Percentiles rank a stretch among this genome's conserved stretches.
These are phyloP conservation scores for Blumeriella jaapii DNA, from an alignment of 2,329 filamentous ascomycete species.

Conservation along the genomic window DNA sequence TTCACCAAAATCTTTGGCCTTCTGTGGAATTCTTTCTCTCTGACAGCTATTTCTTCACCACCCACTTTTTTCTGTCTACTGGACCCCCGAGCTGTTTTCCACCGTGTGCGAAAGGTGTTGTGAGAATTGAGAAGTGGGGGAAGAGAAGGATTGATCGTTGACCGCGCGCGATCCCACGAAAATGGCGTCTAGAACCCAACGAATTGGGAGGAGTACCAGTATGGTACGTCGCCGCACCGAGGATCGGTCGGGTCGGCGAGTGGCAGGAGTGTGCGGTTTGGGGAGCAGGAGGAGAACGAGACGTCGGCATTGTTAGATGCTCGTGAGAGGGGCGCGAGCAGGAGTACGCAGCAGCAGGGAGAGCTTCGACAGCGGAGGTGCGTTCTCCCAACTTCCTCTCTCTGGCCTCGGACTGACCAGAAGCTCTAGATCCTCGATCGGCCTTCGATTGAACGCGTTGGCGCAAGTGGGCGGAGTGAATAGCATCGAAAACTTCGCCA, in stretches of 20 bases:
- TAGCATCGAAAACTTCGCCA: constrained; percentile 85
- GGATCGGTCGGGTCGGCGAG: constrained; percentile 23
- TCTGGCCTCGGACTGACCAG: constrained; percentile 8
- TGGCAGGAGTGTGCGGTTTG: constrained; percentile 24
- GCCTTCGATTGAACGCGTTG: constrained; percentile 43
- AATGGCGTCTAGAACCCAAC: no score
- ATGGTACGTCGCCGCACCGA: constrained; percentile 23
- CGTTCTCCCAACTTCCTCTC: constrained; percentile 1
- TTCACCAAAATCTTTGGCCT: no score
- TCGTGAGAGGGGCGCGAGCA: constrained; percentile 7
- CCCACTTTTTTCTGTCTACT: no score
- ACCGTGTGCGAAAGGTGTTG: no score
- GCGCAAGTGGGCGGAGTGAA: constrained; percentile 80
- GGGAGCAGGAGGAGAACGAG: constrained; percentile 14
- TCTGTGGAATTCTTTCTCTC: no score
- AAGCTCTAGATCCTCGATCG: constrained; percentile 42
- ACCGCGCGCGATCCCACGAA: no score
- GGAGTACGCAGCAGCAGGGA: constrained; percentile 12
- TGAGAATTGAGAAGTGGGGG: no score
- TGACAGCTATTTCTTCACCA: no score
- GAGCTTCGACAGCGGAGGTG: constrained; percentile 24
- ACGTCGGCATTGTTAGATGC: constrained; percentile 11
- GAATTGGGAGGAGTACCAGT: constrained; percentile 27
- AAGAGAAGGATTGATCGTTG: no score
- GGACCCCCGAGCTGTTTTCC: no score